Conservation (phyloP, 2,329 filamentous ascomycete species). For the Colletotrichum sp. region DNA sequence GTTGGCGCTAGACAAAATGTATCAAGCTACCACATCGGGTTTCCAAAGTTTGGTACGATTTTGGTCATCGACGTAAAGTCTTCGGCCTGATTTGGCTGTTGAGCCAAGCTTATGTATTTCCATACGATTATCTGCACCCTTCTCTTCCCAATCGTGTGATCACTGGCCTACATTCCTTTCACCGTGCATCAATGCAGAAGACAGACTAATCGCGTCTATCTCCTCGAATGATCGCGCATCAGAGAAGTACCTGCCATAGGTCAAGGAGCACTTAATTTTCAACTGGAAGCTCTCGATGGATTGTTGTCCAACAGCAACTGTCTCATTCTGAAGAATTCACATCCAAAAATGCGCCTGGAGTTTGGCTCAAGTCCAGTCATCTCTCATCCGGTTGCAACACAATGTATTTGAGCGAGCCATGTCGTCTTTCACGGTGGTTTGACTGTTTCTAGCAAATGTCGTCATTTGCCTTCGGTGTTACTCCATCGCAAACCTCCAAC, state of each 20-base stretch:
- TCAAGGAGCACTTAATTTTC: background rate
- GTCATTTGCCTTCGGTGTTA: constrained; percentile 16
- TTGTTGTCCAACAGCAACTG: background rate
- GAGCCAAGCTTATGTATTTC: background rate
- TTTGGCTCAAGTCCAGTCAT: background rate
- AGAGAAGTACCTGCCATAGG: background rate
- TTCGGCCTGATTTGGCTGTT: background rate
- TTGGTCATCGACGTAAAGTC: background rate
- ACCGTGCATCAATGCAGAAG: fast-evolving
- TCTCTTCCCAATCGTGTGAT: background rate
- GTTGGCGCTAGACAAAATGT: background rate
- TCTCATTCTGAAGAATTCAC: background rate
- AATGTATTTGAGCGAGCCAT: background rate
- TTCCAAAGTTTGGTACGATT: background rate
- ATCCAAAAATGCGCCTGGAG: background rate
- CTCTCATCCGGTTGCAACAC: background rate
- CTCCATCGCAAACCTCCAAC: background rate
- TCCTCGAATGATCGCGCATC: background rate
- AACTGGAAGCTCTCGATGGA: background rate
- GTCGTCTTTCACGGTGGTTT: background rate
- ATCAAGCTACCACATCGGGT: fast-evolving
- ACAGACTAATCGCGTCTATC: background rate
- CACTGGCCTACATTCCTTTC: background rate
- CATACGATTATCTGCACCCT: background rate
- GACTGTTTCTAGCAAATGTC: background rate